A percentile compares a stretch with the other conserved stretches of the same genome.
phyloP scores from a whole-genome alignment of 1,284 basidiomycete genomes.

The Schizophyllum commune region DNA sequence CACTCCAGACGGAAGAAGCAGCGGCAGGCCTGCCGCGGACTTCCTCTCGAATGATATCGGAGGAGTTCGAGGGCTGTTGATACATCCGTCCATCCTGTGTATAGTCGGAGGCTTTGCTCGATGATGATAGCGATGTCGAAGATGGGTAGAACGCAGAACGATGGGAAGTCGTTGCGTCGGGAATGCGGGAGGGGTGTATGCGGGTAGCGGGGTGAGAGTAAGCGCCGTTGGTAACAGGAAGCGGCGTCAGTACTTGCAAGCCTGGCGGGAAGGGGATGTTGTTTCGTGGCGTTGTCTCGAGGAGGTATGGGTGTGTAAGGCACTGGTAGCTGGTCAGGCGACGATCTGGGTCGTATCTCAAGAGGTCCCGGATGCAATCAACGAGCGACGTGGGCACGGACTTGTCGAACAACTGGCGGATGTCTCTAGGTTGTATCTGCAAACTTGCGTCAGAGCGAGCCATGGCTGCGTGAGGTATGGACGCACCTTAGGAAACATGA shows the following conservation, averaged over 20 bases:
- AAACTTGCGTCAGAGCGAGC: too few species aligned
- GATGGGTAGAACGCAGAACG: conserved; percentile 46
- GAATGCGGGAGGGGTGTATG: conserved; percentile 29
- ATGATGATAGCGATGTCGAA: conserved; percentile 21
- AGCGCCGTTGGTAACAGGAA: conserved; percentile 9
- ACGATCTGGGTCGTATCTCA: conserved; percentile 86
- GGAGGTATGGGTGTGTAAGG: conserved; percentile 83
- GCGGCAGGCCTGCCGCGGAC: conserved; percentile 20
- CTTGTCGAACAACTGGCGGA: conserved; percentile 74
- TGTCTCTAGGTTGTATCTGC: conserved; percentile 71
- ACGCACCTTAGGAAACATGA: conserved; percentile 81
- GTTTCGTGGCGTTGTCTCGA: conserved; percentile 60
- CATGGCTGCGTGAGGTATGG: too few species aligned
- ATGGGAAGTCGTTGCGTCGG: conserved; percentile 46
- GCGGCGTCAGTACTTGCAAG: conserved; percentile 31
- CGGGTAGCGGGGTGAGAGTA: too few species aligned
- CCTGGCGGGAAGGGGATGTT: conserved; percentile 57
- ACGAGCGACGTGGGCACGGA: conserved; percentile 76
- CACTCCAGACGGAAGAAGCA: conserved; percentile 19
- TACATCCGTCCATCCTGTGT: conserved; percentile 24
- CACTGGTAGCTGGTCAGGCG: conserved; percentile 85
- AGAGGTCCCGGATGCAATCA: conserved; percentile 87
- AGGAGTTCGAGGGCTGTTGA: conserved; percentile 18
- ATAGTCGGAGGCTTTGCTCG: conserved; percentile 24
- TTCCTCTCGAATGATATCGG: conserved; percentile 31